Base-by-base conservation (phyloP, 176 grass and related monocot genomes). In the Aegilops longissima region DNA sequence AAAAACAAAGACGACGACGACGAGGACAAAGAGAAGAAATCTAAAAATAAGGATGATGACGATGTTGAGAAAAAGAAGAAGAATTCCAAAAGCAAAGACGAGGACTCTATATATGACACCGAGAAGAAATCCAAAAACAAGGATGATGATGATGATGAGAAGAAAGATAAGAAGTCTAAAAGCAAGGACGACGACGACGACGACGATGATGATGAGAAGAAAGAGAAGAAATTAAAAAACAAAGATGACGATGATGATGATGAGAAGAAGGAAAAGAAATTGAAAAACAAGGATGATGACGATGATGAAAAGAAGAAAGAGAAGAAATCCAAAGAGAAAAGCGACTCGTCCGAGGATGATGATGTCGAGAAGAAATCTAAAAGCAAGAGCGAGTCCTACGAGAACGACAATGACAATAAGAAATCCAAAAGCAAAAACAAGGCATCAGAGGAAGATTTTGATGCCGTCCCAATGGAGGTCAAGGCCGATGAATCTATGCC, bases 121-220 rank as follows among this genome's bases (percentile, higher is more conserved):
- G 62, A 70, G 47, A 38, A 82, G 20, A 70, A 70, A 70, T 69
- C 79, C 10, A 81, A 69, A 9, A 47, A 30, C 18, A 52, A 81
- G 38, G 45, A 42, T 44, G 27, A 52, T 2, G 18, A 20, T 24
- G 54, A 20, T 40, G 39, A 40, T n/a, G 16, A 20, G 2, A 27
- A 81, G 42, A 82, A 59, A 59, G 56, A 59, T 7, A 59, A 82
- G 65, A 54, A 70, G 68, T 52, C 29, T 12, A 70, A 70, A 14
- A 82, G 4, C 80, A 71, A 83, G 14, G 27, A 25, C 8, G 56
- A 59, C 8, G 2, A 59, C 3, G 18, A 58, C 6, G 20, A 20
- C 5, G 17, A 56, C 7, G 52, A 58, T 20, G 16, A 56, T 21
- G 54, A 20, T 58, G 52, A 58, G 16, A 52, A 58, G 18, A 58